Evolutionary conservation across 2,329 filamentous ascomycete species (phyloP).

Genomic region (Aaosphaeria arxii): DNA sequence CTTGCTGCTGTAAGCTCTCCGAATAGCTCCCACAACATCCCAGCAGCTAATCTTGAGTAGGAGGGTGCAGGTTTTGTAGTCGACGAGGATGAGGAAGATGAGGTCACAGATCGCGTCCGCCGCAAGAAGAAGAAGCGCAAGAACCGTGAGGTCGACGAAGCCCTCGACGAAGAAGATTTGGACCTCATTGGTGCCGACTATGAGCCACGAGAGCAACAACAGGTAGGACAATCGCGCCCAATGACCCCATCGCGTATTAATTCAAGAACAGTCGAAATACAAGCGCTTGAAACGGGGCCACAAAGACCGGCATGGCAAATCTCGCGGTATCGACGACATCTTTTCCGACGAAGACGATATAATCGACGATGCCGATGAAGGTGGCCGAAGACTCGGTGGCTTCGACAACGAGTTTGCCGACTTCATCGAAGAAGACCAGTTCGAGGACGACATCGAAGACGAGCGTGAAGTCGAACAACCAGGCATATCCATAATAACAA

Average conservation of each 20-base stretch:
- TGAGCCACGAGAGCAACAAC: conserved; percentile 63
- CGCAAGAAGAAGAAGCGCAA: conserved; percentile 72
- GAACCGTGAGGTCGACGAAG: conserved; percentile 73
- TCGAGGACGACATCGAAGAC: conserved; percentile 79
- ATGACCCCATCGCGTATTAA: conserved; percentile 9
- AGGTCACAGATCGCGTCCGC: conserved; percentile 30
- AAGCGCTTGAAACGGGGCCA: conserved; percentile 95
- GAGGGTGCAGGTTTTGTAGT: conserved; percentile 94
- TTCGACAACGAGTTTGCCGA: conserved; percentile 52
- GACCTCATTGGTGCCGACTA: conserved; percentile 87
- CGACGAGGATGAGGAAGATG: conserved; percentile 78
- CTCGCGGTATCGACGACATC: conserved; percentile 81
- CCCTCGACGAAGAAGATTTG: conserved; percentile 90
- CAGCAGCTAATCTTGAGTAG: conserved; percentile 45
- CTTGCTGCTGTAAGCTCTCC: conserved; percentile 25
- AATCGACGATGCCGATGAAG: conserved; percentile 50
- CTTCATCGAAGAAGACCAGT: conserved; percentile 96
- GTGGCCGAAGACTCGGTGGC: conserved; percentile 26
- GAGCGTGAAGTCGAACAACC: conserved; percentile 78
- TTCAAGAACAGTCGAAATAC: conserved; percentile 69
- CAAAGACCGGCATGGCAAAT: conserved; percentile 59
- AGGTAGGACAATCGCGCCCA: conserved; percentile 53
- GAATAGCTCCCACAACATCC: background rate
- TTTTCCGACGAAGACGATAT: conserved; percentile 94
- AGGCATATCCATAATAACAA: conserved; percentile 64